A percentile compares a stretch with the other conserved stretches of the same genome.
phyloP scores from a whole-genome alignment of 306 rosid species.

The Dalbergia cochinchinensis region DNA sequence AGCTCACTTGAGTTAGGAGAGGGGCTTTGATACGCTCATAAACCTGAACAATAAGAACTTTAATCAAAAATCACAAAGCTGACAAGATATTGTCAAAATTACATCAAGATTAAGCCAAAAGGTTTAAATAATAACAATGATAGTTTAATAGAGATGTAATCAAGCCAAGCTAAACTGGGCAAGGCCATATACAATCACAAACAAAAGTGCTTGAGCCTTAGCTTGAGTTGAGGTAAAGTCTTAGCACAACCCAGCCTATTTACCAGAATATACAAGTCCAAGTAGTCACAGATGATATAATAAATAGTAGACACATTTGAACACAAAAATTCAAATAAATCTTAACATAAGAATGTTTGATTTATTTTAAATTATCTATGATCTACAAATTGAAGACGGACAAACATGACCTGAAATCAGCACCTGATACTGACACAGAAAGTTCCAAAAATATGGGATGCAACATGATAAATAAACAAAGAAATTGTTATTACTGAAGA shows the following conservation, averaged over 20 bases:
- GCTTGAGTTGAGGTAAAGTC: conserved; percentile 20
- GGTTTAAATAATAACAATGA: conserved; percentile 27
- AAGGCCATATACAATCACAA: conserved; percentile 8
- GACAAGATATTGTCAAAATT: conserved; percentile 26
- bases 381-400: conserved; percentile 6
- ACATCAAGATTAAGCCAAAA: conserved; percentile 34
- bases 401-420: conserved; percentile 1
- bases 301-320: background rate
- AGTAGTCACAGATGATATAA: background rate
- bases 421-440: conserved; percentile 9
- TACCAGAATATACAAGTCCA: background rate
- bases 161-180: conserved; percentile 9
- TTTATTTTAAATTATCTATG: conserved; percentile 22
- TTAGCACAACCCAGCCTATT: conserved; percentile 13
- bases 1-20: conserved; percentile 93
- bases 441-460: conserved; percentile 24
- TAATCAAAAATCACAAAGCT: conserved; percentile 39
- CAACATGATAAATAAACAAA: background rate
- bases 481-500: background rate
- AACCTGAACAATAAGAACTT: conserved; percentile 64
- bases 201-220: background rate
- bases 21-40: conserved; percentile 99
- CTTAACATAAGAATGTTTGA: background rate
- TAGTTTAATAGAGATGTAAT: background rate
- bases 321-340: background rate